Base-by-base conservation (phyloP, 208 protist genomes). In the Acanthamoeba castellanii region DNA sequence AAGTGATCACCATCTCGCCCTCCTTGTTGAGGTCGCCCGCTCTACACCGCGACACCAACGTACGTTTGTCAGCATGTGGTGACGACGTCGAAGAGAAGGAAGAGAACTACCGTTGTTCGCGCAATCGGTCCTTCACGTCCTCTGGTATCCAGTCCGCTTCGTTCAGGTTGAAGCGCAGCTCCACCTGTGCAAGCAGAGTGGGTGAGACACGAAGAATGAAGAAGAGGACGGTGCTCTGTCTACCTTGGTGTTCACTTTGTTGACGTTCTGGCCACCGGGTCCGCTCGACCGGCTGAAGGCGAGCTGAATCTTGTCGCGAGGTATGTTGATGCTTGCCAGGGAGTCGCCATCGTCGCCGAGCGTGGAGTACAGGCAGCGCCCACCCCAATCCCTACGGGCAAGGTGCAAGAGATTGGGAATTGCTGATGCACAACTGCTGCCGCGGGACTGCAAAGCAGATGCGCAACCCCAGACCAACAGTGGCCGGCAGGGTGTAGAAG, bases 191-290 rank as follows among this genome's bases (percentile, higher is more conserved):
- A 7, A 45, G 18, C 22, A 32, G 30, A 22, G 11, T n/a, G 52
- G 14, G 7, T 5, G 82, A 64, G 8, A 90, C 22, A 14, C 4
- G 30, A 74, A 74, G 30, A 42, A 13, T 14, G 66, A 74, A 37
- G 11, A n/a, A 74, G 18, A 7, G 61, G 0, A 25, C 3, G 8
- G 9, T 5, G 16, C 30, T 1, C 34, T 2, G 16, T 7, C 20
- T 18, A 96, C 95, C 74, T 97, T 97, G 64, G 96, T 96, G 72
- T 96, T 95, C 11, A 97, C 95, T 82, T 97, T 97, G 92, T 97
- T 97, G 32, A 97, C 96, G 91, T 97, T 97, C 90, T 97, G 96
- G 9, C 96, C 96, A 4, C 96, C 96, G n/a, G 96, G 92, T 20
- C 96, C 96, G 27, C 61, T 70, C 47, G 92, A 95, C 5, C 91